Percentiles rank a stretch among this genome's conserved stretches.
These are phyloP conservation scores for Mortierella sp. DNA, from an alignment of 371 early-diverging fungal genomes.

Conservation along the genomic window DNA sequence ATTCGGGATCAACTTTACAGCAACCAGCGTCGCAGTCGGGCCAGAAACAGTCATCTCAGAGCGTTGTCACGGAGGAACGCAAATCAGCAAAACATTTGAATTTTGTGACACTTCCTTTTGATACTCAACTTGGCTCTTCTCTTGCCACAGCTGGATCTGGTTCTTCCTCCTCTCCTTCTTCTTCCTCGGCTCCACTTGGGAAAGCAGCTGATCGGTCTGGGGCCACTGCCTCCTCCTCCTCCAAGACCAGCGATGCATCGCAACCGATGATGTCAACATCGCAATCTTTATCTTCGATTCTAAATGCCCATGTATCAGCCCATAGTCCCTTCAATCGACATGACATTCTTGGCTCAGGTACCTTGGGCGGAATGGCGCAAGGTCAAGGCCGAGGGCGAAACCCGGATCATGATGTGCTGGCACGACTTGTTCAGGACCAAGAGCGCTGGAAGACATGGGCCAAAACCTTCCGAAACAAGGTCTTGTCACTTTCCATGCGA, in stretches of 20 bases:
- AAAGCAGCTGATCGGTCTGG: no score
- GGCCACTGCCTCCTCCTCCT: no score
- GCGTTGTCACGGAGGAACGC: conserved; percentile 1
- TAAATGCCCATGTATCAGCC: neutral
- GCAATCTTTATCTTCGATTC: neutral
- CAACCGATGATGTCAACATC: no score
- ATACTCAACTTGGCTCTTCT: conserved; percentile 15
- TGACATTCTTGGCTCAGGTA: conserved; percentile 20
- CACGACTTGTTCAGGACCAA: conserved; percentile 27
- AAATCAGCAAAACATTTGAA: conserved; percentile 27
- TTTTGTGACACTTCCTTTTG: conserved; percentile 34
- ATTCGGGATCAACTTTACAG: no score
- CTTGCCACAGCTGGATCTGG: neutral
- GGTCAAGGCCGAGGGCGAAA: neutral
- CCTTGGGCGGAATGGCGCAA: neutral
- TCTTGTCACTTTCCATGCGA: conserved; percentile 44
- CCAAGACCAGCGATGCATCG: no score
- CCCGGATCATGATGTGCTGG: conserved; percentile 25
- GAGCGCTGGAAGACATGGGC: conserved; percentile 41
- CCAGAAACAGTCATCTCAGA: neutral
- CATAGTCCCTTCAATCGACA: conserved; percentile 3
- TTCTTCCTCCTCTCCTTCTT: neutral
- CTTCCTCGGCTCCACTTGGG: no score
- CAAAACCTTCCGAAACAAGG: conserved; percentile 37
- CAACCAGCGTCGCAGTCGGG: no score